Evolutionary conservation across 352 stramenopile genomes (phyloP), one percentile per base, ranked within the genome.

Genomic region (Phytophthora meadii): DNA sequence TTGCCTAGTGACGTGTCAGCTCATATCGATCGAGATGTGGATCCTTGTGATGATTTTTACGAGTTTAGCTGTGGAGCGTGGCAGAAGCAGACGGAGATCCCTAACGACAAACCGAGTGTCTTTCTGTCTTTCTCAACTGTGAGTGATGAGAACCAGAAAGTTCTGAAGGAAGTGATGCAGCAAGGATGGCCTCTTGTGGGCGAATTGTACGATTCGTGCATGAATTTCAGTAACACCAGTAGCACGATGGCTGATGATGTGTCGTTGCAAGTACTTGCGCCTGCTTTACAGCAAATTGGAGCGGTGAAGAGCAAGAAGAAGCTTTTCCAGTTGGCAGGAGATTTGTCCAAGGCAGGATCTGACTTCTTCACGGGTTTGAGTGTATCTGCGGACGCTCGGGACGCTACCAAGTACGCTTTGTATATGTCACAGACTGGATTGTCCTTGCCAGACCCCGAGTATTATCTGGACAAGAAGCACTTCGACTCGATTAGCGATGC

Each of bases 381-480:
- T 9, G 83, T 94, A 0, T 65, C 77, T 39, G 79, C 91, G 0
- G 92, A 98, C 72, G 88, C 93, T 0, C 89, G 89, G 50, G 86
- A 98, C 49, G 87, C 82, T 8, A 89, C 90, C 12, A 81, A 81
- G 41, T 93, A 94, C 49, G 80, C 91, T 17, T 61, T 92, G 17
- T 93, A 98, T 60, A 71, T 95, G 5, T 87, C 74, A 14, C 93
- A 98, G 62, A 79, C 44, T 2, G 85, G 94, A 1, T 76, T 98
- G n/a, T 86, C 82, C 34, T 69, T 99, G 10, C 93, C 93, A 0
- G 90, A 97, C 65, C 82, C 77, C 3, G 74, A 97, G 66, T 98
- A 98, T 60, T 98, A 98, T 68, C 80, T 98, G 47, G 89, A 98
- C 60, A 64, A 81, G 2, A 77, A 73, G 17, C 79, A 96, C 48